phyloP scores from a whole-genome alignment of 108 stramenopile species.

The Parietichytrium sp. region DNA sequence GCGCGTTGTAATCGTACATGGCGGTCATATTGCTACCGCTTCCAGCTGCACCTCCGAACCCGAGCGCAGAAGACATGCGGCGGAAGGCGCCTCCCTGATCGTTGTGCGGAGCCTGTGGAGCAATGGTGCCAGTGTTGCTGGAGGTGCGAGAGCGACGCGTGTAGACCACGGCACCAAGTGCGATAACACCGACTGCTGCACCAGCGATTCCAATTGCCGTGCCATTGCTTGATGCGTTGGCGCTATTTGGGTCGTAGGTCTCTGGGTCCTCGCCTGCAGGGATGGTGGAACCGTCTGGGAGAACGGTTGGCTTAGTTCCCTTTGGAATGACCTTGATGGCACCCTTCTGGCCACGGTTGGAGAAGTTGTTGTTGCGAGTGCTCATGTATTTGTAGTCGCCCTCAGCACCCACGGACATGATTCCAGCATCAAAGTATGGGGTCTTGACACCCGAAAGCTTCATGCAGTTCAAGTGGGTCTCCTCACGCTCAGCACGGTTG shows the following conservation, averaged over 20 bases:
- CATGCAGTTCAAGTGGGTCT: conserved; percentile 54
- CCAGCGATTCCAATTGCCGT: neutral
- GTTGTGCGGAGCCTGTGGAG: neutral
- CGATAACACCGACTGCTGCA: neutral
- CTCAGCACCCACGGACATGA: conserved; percentile 22
- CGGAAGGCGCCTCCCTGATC: too few species aligned
- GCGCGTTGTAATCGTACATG: neutral
- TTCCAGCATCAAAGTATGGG: conserved; percentile 57
- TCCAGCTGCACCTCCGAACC: too few species aligned
- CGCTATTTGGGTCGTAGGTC: too few species aligned
- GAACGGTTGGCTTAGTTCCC: too few species aligned
- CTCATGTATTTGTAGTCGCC: conserved; percentile 47
- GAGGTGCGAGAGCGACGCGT: neutral
- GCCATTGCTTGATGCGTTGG: too few species aligned
- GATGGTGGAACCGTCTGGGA: too few species aligned
- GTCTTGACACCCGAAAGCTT: conserved; percentile 52
- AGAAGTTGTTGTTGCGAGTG: conserved; percentile 60
- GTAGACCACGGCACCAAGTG: too few species aligned
- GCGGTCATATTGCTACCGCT: neutral
- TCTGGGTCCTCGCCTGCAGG: too few species aligned
- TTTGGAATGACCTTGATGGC: neutral
- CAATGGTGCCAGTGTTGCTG: neutral
- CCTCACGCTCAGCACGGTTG: conserved; percentile 51
- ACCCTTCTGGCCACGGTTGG: conserved; percentile 49
- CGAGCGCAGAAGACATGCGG: too few species aligned